Conservation (phyloP, 164 flowering plant genomes). For the Chimonanthus salicifolius region DNA sequence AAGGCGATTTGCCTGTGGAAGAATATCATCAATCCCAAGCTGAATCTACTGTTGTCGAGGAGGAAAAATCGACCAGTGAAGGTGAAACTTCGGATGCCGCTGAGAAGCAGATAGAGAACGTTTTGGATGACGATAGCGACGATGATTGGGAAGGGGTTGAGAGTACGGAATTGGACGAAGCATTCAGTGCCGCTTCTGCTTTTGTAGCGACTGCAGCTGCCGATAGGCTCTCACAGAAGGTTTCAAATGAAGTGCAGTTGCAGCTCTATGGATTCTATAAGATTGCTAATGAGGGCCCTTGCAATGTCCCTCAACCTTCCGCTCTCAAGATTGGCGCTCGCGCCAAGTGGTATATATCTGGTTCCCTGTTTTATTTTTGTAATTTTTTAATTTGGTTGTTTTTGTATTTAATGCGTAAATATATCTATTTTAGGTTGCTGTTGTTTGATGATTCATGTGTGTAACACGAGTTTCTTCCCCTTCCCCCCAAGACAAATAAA, state of each 20-base stretch:
- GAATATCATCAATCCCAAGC: not conserved
- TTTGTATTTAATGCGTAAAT: not conserved
- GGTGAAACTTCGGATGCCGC: not conserved
- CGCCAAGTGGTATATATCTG: slow-evolving; percentile 69
- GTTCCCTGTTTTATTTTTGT: no score
- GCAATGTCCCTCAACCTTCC: slow-evolving; percentile 78
- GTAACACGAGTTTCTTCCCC: no score
- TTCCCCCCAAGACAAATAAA: no score
- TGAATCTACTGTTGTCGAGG: not conserved
- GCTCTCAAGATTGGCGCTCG: slow-evolving; percentile 86
- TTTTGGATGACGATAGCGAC: not conserved
- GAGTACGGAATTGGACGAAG: slow-evolving; percentile 87
- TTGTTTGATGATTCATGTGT: not conserved
- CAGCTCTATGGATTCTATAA: slow-evolving; percentile 88
- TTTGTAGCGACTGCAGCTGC: slow-evolving; percentile 91
- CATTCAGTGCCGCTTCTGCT: slow-evolving; percentile 87
- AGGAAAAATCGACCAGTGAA: not conserved
- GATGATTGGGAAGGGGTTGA: slow-evolving; percentile 97
- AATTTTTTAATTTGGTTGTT: not conserved
- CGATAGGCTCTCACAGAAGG: slow-evolving; percentile 59
- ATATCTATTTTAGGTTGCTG: not conserved
- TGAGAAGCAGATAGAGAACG: slow-evolving; percentile 40
- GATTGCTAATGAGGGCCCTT: slow-evolving; percentile 96
- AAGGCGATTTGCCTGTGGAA: slow-evolving; percentile 24
- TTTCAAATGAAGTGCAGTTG: slow-evolving; percentile 65